A percentile compares a stretch with the other conserved stretches of the same genome.
phyloP scores from a whole-genome alignment of 2,329 filamentous ascomycete genomes.

The Fusarium nodosum region DNA sequence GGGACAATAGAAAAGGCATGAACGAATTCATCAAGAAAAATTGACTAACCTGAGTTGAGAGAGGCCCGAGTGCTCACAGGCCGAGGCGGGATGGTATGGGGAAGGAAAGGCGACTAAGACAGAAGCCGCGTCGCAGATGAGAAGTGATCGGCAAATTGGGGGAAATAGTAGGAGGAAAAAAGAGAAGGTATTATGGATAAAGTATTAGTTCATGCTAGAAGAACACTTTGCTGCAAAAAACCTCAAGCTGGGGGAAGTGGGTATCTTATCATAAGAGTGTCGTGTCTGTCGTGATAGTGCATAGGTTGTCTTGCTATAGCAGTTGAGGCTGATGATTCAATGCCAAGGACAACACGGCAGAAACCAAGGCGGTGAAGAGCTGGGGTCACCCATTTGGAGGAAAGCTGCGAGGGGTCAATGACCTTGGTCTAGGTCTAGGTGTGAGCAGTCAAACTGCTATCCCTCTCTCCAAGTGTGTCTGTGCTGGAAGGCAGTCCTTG shows the following conservation, averaged over 20 bases:
- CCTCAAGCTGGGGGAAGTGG: conserved; percentile 31
- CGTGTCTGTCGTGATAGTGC: conserved; percentile 35
- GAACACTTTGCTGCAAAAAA: conserved; percentile 25
- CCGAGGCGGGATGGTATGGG: conserved; percentile 46
- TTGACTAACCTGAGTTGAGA: conserved; percentile 41
- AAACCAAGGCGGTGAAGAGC: conserved; percentile 44
- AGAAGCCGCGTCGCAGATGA: conserved; percentile 37
- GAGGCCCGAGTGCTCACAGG: conserved; percentile 38
- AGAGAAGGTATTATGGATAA: conserved; percentile 4
- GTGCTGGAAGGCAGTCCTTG: too few relatives aligned
- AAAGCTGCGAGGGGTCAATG: neutral
- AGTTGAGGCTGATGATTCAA: conserved; percentile 33
- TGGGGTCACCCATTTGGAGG: too few relatives aligned
- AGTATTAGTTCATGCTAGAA: conserved; percentile 34
- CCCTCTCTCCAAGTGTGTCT: too few relatives aligned
- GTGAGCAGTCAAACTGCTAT: too few relatives aligned
- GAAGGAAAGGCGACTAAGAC: conserved; percentile 44
- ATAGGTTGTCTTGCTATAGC: conserved; percentile 16
- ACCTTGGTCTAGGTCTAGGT: neutral
- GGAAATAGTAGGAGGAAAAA: conserved; percentile 4
- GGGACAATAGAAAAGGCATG: conserved; percentile 3
- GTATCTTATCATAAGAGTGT: conserved; percentile 39
- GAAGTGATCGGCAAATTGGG: conserved; percentile 34
- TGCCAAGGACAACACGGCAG: conserved; percentile 33
- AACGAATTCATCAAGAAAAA: conserved; percentile 29